phyloP scores from a whole-genome alignment of 2,329 filamentous ascomycete species.

The Septoria linicola region DNA sequence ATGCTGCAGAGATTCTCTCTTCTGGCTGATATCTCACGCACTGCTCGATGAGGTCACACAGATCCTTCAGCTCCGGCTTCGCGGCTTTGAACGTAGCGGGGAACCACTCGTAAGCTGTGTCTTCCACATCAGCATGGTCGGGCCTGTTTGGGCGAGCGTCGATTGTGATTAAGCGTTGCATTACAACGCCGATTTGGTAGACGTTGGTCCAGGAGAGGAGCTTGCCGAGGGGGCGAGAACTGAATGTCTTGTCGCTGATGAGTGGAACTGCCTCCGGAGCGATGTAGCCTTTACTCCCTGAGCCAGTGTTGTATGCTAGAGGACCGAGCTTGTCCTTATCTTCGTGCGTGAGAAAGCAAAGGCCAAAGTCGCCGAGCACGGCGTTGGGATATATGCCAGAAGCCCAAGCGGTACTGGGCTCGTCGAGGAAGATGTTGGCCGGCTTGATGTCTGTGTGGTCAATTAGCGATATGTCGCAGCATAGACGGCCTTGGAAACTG shows the following conservation, averaged over 20 bases:
- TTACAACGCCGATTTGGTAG: slow-evolving; percentile 1
- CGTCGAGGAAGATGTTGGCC: slow-evolving; percentile 10
- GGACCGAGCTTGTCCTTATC: slow-evolving; percentile 10
- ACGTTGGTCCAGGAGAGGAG: slow-evolving; percentile 10
- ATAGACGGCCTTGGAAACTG: too few relatives aligned
- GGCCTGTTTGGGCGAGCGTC: neutral
- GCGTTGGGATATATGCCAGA: neutral
- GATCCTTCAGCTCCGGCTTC: neutral
- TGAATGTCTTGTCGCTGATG: neutral
- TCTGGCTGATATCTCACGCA: neutral
- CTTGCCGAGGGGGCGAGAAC: neutral
- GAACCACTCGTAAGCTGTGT: neutral
- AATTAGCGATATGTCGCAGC: too few relatives aligned
- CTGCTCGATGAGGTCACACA: neutral
- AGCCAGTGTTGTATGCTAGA: neutral
- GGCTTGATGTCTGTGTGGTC: slow-evolving; percentile 18
- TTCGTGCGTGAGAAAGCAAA: slow-evolving; percentile 4
- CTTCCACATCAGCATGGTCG: too few relatives aligned
- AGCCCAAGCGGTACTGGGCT: neutral
- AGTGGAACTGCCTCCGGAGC: slow-evolving; percentile 4
- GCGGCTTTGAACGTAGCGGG: neutral
- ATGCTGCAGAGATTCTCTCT: neutral
- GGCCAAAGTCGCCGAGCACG: slow-evolving; percentile 14
- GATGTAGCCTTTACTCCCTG: slow-evolving; percentile 1
- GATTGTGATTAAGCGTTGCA: slow-evolving; percentile 2